A percentile compares a stretch with the other conserved stretches of the same genome.
Conservation (phyloP, 257 asterid genomes). For the Parsonsia alboflavescens region DNA sequence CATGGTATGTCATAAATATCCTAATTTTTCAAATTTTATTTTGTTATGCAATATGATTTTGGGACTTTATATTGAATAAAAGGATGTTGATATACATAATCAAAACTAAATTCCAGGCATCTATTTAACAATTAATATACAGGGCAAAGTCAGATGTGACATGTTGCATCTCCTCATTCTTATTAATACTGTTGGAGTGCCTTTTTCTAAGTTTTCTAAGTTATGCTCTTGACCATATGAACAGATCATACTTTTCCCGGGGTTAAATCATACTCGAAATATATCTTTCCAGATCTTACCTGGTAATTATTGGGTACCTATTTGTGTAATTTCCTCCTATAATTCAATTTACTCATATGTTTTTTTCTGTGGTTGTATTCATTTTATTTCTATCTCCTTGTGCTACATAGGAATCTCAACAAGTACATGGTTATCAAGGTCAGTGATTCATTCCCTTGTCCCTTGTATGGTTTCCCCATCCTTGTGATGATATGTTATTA, state of each 20-base stretch:
- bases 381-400: conserved; percentile 13
- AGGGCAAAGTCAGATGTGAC: no score
- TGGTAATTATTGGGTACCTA: conserved; percentile 30
- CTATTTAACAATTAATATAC: no score
- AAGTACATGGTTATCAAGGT: conserved; percentile 47
- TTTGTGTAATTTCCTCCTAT: conserved; percentile 1
- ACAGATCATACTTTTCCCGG: conserved; percentile 39
- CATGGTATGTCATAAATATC: no score
- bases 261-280: conserved; percentile 42
- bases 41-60: no score
- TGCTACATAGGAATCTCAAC: conserved; percentile 42
- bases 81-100: no score
- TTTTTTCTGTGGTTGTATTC: neutral
- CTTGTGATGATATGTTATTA: neutral
- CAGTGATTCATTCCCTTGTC: conserved; percentile 17
- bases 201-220: conserved; percentile 6
- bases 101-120: no score
- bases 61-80: no score
- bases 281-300: conserved; percentile 40
- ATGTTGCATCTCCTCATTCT: neutral
- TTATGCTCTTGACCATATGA: conserved; percentile 19
- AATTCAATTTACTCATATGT: neutral
- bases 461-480: neutral
- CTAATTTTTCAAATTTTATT: no score
- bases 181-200: neutral